Evolutionary conservation across 2,329 filamentous ascomycete species (phyloP).

Genomic region (Lachnellula hyalina): DNA sequence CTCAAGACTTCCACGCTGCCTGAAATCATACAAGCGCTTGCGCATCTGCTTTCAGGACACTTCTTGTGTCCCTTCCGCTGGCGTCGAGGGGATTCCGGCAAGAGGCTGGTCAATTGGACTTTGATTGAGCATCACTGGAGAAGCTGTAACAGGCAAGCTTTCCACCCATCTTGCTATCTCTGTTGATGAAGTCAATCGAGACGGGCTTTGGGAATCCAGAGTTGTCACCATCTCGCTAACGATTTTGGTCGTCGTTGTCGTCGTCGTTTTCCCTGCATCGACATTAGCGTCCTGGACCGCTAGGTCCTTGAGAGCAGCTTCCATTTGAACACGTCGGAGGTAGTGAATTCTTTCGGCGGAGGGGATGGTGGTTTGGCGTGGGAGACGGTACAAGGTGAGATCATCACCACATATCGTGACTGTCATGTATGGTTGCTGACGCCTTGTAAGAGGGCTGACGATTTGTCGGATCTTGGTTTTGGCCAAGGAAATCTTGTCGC

Average conservation of each 20-base stretch:
- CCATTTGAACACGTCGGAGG: neutral
- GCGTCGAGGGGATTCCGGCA: no score
- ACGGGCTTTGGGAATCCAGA: no score
- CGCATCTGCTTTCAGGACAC: no score
- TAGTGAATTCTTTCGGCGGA: neutral
- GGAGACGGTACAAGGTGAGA: neutral
- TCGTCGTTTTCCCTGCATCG: neutral
- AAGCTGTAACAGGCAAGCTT: neutral
- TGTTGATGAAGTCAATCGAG: neutral
- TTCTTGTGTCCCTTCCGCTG: no score
- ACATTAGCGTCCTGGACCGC: neutral
- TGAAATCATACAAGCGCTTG: no score
- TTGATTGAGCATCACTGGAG: no score
- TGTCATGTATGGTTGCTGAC: neutral
- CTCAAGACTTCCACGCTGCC: no score
- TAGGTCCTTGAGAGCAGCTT: neutral
- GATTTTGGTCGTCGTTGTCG: neutral
- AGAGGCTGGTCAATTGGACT: no score
- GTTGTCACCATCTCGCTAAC: neutral
- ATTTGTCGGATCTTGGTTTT: neutral
- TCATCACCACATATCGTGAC: neutral
- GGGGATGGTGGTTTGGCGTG: neutral
- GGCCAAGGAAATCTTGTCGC: neutral
- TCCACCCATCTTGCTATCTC: neutral
- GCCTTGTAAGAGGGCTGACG: neutral